A percentile compares a stretch with the other conserved stretches of the same genome.
Conservation (phyloP, 352 stramenopile species). For the Phytopythium sindhum region DNA sequence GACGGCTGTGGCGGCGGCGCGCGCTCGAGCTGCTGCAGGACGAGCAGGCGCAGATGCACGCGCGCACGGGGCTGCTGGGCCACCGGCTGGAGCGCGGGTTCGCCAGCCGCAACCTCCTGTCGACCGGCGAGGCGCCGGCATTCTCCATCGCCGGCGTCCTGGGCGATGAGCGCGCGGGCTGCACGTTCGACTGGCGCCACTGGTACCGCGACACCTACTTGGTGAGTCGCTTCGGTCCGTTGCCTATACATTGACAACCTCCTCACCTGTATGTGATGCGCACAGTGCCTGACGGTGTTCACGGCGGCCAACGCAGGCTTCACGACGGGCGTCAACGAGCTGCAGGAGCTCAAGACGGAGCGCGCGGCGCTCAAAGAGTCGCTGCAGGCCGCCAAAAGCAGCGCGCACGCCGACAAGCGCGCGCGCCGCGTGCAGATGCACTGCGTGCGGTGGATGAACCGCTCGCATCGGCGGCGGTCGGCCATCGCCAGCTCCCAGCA, state of each 20-base stretch:
- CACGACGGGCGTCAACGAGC: constrained; percentile 26
- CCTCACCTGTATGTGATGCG: constrained; percentile 3
- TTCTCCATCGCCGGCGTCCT: background rate
- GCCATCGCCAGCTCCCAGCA: constrained; percentile 29
- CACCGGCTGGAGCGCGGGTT: constrained; percentile 25
- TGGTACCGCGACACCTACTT: constrained; percentile 55
- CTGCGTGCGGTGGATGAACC: constrained; percentile 66
- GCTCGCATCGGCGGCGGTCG: constrained; percentile 40
- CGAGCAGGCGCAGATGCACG: constrained; percentile 16
- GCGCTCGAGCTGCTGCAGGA: constrained; percentile 21
- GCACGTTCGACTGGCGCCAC: constrained; percentile 40
- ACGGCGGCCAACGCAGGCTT: constrained; percentile 31
- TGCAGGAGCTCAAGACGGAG: constrained; percentile 48
- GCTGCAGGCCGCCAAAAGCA: constrained; percentile 40
- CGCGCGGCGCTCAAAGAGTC: constrained; percentile 44
- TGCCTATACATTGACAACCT: background rate
- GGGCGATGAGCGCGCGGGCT: constrained; percentile 5
- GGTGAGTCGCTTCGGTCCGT: constrained; percentile 16
- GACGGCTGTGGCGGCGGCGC: constrained; percentile 36
- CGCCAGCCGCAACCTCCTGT: constrained; percentile 30
- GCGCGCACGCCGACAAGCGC: constrained; percentile 45
- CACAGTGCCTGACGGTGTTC: constrained; percentile 32
- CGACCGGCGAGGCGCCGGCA: constrained; percentile 1
- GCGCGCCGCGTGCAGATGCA: constrained; percentile 58
- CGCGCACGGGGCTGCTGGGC: constrained; percentile 19